A percentile compares a stretch with the other conserved stretches of the same genome.
These are phyloP conservation scores for Diaporthe capsici DNA, from an alignment of 2,329 filamentous ascomycete genomes.

Conservation along the genomic window DNA sequence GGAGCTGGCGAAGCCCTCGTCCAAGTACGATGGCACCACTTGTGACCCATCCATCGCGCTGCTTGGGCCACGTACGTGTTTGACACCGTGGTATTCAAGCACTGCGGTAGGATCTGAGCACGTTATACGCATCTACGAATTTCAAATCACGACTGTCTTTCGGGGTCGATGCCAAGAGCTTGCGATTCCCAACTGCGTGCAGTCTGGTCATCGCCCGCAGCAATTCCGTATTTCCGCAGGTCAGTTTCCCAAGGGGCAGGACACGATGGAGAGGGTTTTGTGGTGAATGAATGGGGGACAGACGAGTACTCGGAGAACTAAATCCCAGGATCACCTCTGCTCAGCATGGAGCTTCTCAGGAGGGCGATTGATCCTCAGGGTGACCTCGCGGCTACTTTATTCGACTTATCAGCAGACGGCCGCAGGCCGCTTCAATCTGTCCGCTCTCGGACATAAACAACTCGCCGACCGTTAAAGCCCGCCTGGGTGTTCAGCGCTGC, in stretches of 20 bases:
- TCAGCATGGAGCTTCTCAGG: slow-evolving; percentile 10
- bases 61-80: slow-evolving; percentile 20
- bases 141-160: neutral
- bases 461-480: slow-evolving; percentile 51
- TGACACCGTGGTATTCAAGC: slow-evolving; percentile 26
- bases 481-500: slow-evolving; percentile 18
- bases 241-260: neutral
- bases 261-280: neutral
- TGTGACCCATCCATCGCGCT: neutral
- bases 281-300: neutral
- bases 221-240: slow-evolving; percentile 29
- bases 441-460: slow-evolving; percentile 56
- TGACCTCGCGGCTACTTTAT: slow-evolving; percentile 28
- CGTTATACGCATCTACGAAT: neutral
- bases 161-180: slow-evolving; percentile 4
- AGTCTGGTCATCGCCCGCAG: neutral
- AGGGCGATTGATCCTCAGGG: slow-evolving; percentile 12
- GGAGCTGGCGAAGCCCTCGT: slow-evolving; percentile 11
- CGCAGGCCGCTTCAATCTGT: slow-evolving; percentile 35
- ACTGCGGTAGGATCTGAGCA: slow-evolving; percentile 8
- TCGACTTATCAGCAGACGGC: slow-evolving; percentile 34
- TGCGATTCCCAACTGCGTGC: neutral
- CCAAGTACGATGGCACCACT: slow-evolving; percentile 6
- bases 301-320: neutral
- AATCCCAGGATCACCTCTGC: slow-evolving; percentile 15